Base-by-base conservation (phyloP, 164 flowering plant genomes). In the Magnolia kwangsiensis region DNA sequence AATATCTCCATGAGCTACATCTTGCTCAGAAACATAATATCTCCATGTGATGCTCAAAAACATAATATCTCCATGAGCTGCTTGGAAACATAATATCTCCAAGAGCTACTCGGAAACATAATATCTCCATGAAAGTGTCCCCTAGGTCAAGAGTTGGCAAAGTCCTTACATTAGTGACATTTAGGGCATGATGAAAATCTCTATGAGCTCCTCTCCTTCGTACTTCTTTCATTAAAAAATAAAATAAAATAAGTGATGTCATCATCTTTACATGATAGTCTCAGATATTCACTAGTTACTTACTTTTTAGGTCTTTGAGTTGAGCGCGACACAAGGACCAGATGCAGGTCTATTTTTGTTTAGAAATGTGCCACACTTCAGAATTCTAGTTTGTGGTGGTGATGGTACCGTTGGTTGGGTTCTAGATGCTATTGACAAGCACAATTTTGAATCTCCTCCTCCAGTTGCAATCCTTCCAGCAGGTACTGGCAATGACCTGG, bases 351-450 rank as follows among this genome's bases (percentile, higher is more conserved):
- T 96, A 72, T 85, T 85, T 78, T 78, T 96, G 64, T 96, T 96
- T 84, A 87, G 95, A 81, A 89, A 82, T 77, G 97, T 96, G 71
- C 86, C 97, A 55, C 98, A 96, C 85, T 96, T 96, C 86, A 88
- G 97, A 82, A 83, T 96, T 82, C 94, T 96, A 67, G 94, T 93
- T 20, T 96, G 99, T 85, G 99, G 99, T 13, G 99, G 99, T 76
- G 99, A 96, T 85, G 99, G 99, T 63, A 96, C 98, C 50, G 99
- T 94, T 73, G 97, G 98, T 55, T 96, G 99, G 99, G 98, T 96
- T 65, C 78, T 96, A 73, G 85, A 93, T 88, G 91, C 96, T 71
- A 91, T 96, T 75, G 99, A 96, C 75, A 96, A 92, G 84, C 97
- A 92, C 75, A 93, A 93, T 84, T 93, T 88, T 91, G 91, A 89